Evolutionary conservation across 1,284 basidiomycete genomes (phyloP).

Genomic region (Mycena sp.): DNA sequence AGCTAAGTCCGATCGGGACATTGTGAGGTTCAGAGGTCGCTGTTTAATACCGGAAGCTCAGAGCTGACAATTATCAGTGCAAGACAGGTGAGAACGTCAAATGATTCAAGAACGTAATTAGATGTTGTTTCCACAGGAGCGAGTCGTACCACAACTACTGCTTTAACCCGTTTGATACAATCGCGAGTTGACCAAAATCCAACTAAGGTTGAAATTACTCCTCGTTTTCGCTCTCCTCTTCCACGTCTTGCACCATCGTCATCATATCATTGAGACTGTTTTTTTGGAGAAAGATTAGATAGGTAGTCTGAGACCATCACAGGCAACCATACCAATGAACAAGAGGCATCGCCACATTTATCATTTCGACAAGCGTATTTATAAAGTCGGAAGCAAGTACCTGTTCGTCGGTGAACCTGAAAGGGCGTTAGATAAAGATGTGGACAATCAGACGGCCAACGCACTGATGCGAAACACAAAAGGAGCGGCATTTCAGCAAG

Average conservation of each 20-base stretch:
- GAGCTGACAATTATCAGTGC: neutral
- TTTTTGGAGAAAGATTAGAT: slow-evolving; percentile 52
- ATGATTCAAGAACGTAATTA: no score
- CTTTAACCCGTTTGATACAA: neutral
- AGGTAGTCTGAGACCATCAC: slow-evolving; percentile 22
- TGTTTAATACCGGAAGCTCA: neutral
- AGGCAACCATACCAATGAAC: slow-evolving; percentile 75
- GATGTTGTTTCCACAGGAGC: no score
- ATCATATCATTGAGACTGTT: slow-evolving; percentile 38
- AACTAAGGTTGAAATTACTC: slow-evolving; percentile 13
- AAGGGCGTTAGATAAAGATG: neutral
- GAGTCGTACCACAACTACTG: slow-evolving; percentile 12
- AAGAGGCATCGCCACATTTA: slow-evolving; percentile 73
- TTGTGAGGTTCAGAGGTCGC: neutral
- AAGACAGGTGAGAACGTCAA: no score
- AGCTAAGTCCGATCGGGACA: neutral
- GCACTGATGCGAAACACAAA: slow-evolving; percentile 76
- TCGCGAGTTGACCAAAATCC: neutral
- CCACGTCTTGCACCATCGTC: slow-evolving; percentile 38
- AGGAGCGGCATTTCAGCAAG: slow-evolving; percentile 83
- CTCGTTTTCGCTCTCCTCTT: slow-evolving; percentile 39
- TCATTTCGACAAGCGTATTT: slow-evolving; percentile 65
- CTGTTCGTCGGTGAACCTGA: slow-evolving; percentile 81
- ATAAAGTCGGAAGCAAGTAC: slow-evolving; percentile 76
- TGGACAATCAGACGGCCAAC: slow-evolving; percentile 34